A percentile compares a stretch with the other conserved stretches of the same genome.
phyloP scores from a whole-genome alignment of 768 basidiomycete species.

The Serendipita sp. region DNA sequence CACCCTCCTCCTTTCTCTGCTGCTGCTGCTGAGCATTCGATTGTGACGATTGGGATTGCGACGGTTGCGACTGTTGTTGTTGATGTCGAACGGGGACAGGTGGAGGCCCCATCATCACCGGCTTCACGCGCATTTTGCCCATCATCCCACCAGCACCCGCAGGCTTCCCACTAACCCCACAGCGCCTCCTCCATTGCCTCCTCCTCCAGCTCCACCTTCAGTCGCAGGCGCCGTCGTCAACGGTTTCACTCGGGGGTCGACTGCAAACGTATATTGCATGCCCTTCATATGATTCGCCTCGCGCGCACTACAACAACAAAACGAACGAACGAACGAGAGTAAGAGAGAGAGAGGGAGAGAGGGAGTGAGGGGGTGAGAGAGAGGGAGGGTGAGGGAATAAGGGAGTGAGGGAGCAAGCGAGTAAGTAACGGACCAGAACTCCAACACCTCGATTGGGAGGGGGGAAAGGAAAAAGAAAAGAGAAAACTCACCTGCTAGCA shows the following conservation, averaged over 20 bases:
- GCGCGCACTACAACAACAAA: neutral
- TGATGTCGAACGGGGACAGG: neutral
- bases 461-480: neutral
- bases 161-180: neutral
- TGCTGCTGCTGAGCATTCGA: neutral
- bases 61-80: neutral
- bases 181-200: neutral
- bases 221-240: slow-evolving; percentile 21
- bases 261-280: slow-evolving; percentile 81
- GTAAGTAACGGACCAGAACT: no score
- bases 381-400: no score
- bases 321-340: no score
- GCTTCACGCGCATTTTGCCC: neutral
- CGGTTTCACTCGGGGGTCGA: slow-evolving; percentile 41
- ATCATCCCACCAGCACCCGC: neutral
- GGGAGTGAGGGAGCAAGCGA: no score
- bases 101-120: neutral
- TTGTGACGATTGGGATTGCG: neutral
- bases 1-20: neutral
- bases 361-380: no score
- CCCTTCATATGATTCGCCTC: slow-evolving; percentile 37
- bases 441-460: no score
- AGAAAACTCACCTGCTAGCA: neutral
- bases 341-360: no score
- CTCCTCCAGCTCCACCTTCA: slow-evolving; percentile 10